Conservation (phyloP, 1,284 basidiomycete species). For the Cutaneotrichosporon mucoides region DNA sequence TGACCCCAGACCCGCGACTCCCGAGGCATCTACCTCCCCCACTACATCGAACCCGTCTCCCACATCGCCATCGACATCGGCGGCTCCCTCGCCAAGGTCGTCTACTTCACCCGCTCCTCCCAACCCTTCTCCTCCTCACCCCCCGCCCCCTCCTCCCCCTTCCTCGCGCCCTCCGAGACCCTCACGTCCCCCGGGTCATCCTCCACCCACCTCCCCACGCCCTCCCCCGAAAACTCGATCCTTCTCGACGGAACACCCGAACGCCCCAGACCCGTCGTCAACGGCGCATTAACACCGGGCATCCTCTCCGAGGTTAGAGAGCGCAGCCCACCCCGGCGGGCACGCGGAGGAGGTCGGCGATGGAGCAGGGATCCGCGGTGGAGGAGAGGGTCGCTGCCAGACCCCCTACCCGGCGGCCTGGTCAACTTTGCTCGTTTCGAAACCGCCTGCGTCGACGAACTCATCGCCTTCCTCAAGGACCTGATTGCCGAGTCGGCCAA, state of each 20-base stretch:
- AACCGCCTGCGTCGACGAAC: conserved; percentile 80
- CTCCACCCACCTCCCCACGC: conserved; percentile 18
- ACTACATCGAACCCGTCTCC: conserved; percentile 93
- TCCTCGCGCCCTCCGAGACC: conserved; percentile 36
- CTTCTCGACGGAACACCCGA: conserved; percentile 31
- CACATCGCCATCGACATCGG: conserved; percentile 95
- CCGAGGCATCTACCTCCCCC: conserved; percentile 89
- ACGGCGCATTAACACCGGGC: conserved; percentile 77
- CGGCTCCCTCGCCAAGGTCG: conserved; percentile 94
- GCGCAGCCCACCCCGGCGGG: conserved; percentile 46
- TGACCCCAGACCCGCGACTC: conserved; percentile 74
- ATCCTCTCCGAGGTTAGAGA: conserved; percentile 26
- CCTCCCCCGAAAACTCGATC: conserved; percentile 30
- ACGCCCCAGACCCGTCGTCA: conserved; percentile 51
- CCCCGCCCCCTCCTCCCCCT: conserved; percentile 42
- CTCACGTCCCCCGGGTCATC: conserved; percentile 27
- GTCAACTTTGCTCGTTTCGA: conserved; percentile 98
- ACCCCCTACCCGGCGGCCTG: conserved; percentile 89
- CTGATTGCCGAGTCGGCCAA: conserved; percentile 82
- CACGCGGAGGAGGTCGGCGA: not conserved
- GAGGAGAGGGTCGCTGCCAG: conserved; percentile 60
- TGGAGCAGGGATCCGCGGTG: conserved; percentile 58
- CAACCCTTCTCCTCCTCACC: conserved; percentile 35
- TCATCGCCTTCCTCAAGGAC: conserved; percentile 80
- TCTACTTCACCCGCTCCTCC: conserved; percentile 92